These are phyloP conservation scores for Dactylellina drechsleri DNA, from an alignment of 2,329 filamentous ascomycete genomes.

Conservation along the genomic window DNA sequence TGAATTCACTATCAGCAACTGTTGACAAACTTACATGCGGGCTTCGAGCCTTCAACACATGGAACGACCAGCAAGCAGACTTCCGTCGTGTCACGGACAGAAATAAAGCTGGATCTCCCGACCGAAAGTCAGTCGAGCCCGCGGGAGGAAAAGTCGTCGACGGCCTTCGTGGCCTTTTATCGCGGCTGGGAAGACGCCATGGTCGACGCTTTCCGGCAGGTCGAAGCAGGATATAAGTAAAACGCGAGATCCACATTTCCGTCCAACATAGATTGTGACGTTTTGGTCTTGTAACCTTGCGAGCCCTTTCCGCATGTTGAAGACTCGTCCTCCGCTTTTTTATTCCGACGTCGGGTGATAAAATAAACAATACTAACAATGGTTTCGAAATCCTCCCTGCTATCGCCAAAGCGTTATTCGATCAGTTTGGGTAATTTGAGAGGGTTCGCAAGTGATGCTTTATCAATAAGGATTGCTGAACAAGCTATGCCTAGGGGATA, in stretches of 20 bases:
- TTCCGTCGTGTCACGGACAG: constrained; percentile 52
- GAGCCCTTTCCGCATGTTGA: constrained; percentile 30
- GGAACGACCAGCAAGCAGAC: constrained; percentile 45
- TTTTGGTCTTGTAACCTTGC: constrained; percentile 44
- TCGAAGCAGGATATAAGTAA: constrained; percentile 43
- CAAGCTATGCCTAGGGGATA: constrained; percentile 25
- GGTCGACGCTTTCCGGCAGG: constrained; percentile 41
- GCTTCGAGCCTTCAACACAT: constrained; percentile 46
- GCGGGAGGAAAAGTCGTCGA: constrained; percentile 35
- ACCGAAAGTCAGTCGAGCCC: constrained; percentile 49
- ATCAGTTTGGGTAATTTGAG: constrained; percentile 6
- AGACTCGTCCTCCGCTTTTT: background rate
- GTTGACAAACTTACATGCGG: constrained; percentile 48
- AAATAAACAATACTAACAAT: constrained; percentile 49
- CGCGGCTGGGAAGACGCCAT: constrained; percentile 45
- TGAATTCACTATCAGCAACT: constrained; percentile 34
- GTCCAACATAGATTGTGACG: constrained; percentile 40
- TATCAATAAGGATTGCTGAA: constrained; percentile 20
- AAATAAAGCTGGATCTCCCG: constrained; percentile 45
- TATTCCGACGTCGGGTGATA: constrained; percentile 17
- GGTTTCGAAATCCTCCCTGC: constrained; percentile 21
- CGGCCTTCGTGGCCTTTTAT: constrained; percentile 35
- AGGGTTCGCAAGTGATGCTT: constrained; percentile 17
- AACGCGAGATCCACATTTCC: constrained; percentile 50
- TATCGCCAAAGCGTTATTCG: constrained; percentile 23